Base-by-base conservation (phyloP, 345 rosid genomes). In the Linum lewisii region DNA sequence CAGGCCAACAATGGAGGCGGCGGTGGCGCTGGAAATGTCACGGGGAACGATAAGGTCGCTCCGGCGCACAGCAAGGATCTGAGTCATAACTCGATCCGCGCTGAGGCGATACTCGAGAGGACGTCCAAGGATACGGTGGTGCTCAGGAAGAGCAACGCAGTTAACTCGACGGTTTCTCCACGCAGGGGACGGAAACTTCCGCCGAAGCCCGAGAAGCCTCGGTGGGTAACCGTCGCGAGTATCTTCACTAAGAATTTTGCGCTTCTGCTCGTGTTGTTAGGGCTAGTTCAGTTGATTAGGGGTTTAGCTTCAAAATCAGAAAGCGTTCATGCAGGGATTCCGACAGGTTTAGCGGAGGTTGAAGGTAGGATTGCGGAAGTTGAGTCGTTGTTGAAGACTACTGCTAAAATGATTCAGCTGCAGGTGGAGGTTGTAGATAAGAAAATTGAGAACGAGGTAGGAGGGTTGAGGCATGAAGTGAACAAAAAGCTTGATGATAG, bases 381-480 rank as follows among this genome's bases (percentile, higher is more conserved):
- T 24, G 96, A 89, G 78, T 77, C 76, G 18, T 65, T 84, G 20
- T 45, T 87, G 19, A 89, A 84, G 79, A 74, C 80, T 9, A 76
- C 95, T 0, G 68, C 81, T 11, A 81, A 63, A 54, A 81, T 82
- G 75, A 80, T 93, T 56, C 99, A 87, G 79, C 72, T 82, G 52
- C 97, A 93, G 66, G 79, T 93, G 51, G 97, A 93, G 21, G 90
- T 80, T 18, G 84, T 87, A 6, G 85, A 85, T 59, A 78, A 63
- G 74, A 93, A 82, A 69, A 76, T 87, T n/a, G 90, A 71, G 26
- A 77, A 44, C 5, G 88, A 79, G 73, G 60, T 84, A 10, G 85
- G 75, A 62, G 76, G 76, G 16, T 44, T 89, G 51, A 74, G 77
- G 70, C 67, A 34, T 56, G 83, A 86, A 63, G 16, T 86, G 66